phyloP scores from a whole-genome alignment of 257 asterid genomes.

The Agastache rugosa region DNA sequence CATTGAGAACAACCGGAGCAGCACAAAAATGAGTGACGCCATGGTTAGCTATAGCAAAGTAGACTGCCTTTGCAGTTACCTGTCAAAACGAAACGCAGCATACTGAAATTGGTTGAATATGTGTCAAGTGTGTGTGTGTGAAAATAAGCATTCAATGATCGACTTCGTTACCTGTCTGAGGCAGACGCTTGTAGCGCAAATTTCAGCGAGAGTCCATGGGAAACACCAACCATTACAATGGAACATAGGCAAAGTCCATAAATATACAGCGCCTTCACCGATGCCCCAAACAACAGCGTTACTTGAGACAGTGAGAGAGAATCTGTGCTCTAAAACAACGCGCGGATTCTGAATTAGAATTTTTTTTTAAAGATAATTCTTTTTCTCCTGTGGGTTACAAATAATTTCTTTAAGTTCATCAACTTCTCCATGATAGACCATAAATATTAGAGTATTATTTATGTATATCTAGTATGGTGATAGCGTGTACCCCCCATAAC shows the following conservation, averaged over 20 bases:
- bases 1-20: constrained; percentile 92
- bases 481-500: too few relatives aligned
- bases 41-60: constrained; percentile 82
- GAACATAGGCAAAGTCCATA: constrained; percentile 96
- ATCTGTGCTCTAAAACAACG: not conserved
- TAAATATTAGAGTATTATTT: too few relatives aligned
- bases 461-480: too few relatives aligned
- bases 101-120: not conserved
- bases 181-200: constrained; percentile 86
- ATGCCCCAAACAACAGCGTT: constrained; percentile 75
- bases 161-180: constrained; percentile 72
- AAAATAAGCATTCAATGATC: too few relatives aligned
- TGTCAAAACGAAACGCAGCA: constrained; percentile 29
- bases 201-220: constrained; percentile 87
- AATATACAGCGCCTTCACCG: constrained; percentile 74
- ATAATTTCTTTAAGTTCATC: not conserved
- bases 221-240: constrained; percentile 99
- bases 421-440: not conserved
- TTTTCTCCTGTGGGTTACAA: not conserved
- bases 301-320: constrained; percentile 32
- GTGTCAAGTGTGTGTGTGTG: too few relatives aligned
- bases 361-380: not conserved
- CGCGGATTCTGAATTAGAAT: too few relatives aligned
- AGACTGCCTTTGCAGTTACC: constrained; percentile 86
- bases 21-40: constrained; percentile 95